Evolutionary conservation across 164 flowering plant species (phyloP), one percentile per base, ranked within the genome.

Genomic region (Stephania cephalantha): DNA sequence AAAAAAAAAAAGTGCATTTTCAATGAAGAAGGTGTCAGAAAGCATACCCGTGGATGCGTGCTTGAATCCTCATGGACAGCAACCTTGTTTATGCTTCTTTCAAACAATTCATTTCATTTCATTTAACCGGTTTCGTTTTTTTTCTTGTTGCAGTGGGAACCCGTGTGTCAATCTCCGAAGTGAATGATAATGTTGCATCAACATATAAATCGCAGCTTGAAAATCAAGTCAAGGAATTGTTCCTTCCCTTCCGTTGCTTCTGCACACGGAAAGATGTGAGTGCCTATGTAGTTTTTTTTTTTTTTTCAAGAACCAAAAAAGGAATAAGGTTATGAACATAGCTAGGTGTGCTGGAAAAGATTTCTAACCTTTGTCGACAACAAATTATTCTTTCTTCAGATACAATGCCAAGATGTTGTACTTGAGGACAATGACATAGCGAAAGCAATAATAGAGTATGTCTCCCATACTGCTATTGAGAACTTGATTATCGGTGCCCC

Each of bases 391-490:
- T 31, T 63, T 52, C 58, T 72, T 84, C 55, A 91, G 97, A 84
- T 91, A 76, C 82, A 84, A 0, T 87, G 91, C 82, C 73, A 82
- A 11, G 97, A 91, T 77, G 76, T 90, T 65, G 29, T 86, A 71
- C 82, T 90, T 0, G 90, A 90, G 71, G 91, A 85, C 69, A 17
- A 52, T 0, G 94, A 91, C 71, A 48, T 89, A 25, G 84, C 82
- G 3, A 90, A 83, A 79, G 90, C 94, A 18, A 17, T 91, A 22
- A 82, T 87, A n/a, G 97, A 90, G 73, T 91, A 84, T 73, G 86
- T 78, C 65, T 72, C 89, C 61, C 72, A 85, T 72, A 79, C 84
- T 46, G 89, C 88, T 66, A 88, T 91, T 30, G 92, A 87, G 71
- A 83, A 75, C 65, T 78, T 91, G 79, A 88, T 91, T 46, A 75